Conservation (phyloP, 2,329 filamentous ascomycete species). For the Paradendryphiella salina region DNA sequence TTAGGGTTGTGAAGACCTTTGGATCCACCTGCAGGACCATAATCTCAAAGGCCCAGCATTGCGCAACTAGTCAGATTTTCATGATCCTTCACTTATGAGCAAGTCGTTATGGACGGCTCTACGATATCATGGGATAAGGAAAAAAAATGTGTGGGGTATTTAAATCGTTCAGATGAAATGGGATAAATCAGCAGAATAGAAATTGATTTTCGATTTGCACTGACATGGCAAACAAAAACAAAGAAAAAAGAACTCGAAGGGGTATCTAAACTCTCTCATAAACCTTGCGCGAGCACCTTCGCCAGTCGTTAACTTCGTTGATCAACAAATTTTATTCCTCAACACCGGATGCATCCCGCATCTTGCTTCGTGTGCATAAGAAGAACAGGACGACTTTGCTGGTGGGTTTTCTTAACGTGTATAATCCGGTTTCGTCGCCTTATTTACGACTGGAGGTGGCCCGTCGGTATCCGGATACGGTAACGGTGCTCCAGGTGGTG, state of each 20-base stretch:
- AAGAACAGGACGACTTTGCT: background rate
- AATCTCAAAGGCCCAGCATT: no score
- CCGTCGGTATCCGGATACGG: constrained; percentile 83
- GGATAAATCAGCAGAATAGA: no score
- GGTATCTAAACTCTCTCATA: constrained; percentile 4
- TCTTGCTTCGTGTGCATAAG: background rate
- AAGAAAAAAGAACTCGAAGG: background rate
- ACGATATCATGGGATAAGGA: no score
- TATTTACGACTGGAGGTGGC: constrained; percentile 81
- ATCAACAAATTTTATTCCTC: background rate
- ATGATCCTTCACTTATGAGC: no score
- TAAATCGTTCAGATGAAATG: no score
- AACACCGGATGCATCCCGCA: background rate
- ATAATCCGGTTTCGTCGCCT: constrained; percentile 79
- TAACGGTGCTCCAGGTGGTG: constrained; percentile 50
- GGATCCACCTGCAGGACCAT: no score
- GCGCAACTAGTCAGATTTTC: no score
- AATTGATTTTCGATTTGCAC: no score
- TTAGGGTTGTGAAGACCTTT: background rate
- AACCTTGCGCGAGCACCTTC: background rate
- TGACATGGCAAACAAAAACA: background rate
- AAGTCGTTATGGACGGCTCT: no score
- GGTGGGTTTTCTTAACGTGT: constrained; percentile 17
- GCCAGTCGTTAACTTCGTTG: background rate
- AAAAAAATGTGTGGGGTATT: no score